These are phyloP conservation scores for Kwoniella shivajii DNA, from an alignment of 1,284 basidiomycete species.

Conservation along the genomic window DNA sequence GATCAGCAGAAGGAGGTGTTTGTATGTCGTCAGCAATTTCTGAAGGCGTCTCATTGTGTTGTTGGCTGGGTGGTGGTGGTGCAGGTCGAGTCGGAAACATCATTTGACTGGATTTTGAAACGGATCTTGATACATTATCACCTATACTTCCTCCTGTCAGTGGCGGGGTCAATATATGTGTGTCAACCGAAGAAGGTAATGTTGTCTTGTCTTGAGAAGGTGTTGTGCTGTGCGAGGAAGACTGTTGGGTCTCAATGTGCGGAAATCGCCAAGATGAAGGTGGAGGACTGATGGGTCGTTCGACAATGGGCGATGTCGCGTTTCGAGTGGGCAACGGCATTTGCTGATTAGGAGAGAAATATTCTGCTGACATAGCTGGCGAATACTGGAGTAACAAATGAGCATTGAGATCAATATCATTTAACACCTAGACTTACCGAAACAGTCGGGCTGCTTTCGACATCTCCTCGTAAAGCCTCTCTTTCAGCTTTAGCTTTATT, in stretches of 20 bases:
- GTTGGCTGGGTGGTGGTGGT: conserved; percentile 14
- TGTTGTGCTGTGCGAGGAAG: background rate
- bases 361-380: conserved; percentile 9
- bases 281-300: conserved; percentile 10
- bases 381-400: conserved; percentile 7
- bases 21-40: conserved; percentile 17
- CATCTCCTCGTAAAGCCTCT: conserved; percentile 25
- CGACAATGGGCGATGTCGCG: conserved; percentile 9
- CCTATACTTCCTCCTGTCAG: background rate
- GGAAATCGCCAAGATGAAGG: conserved; percentile 14
- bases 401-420: background rate
- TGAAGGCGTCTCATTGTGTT: conserved; percentile 12
- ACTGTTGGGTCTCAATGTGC: background rate
- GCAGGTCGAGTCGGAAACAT: conserved; percentile 9
- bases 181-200: conserved; percentile 8
- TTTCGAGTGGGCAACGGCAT: background rate
- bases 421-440: conserved; percentile 12
- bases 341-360: background rate
- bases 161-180: conserved; percentile 13
- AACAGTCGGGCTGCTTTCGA: conserved; percentile 17
- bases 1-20: conserved; percentile 13
- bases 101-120: conserved; percentile 1
- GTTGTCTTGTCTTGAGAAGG: conserved; percentile 7
- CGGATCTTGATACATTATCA: conserved; percentile 4
- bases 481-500: conserved; percentile 42